These are phyloP conservation scores for Syzygium jambos DNA, from an alignment of 345 rosid genomes.

Conservation along the genomic window DNA sequence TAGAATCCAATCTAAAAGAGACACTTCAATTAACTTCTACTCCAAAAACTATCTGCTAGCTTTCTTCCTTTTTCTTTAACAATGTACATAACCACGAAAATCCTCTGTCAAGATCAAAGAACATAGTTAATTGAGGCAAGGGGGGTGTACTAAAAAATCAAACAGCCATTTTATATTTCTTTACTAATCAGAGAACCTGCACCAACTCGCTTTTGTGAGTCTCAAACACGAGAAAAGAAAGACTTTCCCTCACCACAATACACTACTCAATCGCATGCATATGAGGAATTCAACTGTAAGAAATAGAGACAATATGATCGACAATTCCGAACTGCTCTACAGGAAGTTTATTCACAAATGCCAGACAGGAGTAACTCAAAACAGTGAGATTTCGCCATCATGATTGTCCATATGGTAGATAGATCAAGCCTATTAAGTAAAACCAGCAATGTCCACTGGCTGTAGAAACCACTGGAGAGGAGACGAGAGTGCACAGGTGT, in stretches of 20 bases:
- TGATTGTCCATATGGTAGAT: background rate
- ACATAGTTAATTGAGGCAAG: background rate
- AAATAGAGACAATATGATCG: background rate
- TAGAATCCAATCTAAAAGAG: background rate
- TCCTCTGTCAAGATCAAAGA: background rate
- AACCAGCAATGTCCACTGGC: background rate
- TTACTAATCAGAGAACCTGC: background rate
- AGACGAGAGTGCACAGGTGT: background rate
- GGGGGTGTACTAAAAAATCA: background rate
- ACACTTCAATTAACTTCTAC: background rate
- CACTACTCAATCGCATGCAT: background rate
- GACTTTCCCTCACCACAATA: background rate
- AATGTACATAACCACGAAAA: background rate
- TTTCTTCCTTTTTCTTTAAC: background rate
- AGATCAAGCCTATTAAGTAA: background rate
- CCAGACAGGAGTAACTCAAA: background rate
- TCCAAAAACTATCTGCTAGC: background rate
- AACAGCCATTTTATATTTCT: background rate
- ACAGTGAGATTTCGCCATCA: background rate
- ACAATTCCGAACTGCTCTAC: background rate
- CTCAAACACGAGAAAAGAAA: background rate
- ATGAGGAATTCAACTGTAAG: background rate
- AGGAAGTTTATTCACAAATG: background rate
- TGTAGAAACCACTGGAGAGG: background rate
- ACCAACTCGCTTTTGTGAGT: background rate